Base-by-base conservation (phyloP, 345 rosid species). In the Anastatica hierochuntica region DNA sequence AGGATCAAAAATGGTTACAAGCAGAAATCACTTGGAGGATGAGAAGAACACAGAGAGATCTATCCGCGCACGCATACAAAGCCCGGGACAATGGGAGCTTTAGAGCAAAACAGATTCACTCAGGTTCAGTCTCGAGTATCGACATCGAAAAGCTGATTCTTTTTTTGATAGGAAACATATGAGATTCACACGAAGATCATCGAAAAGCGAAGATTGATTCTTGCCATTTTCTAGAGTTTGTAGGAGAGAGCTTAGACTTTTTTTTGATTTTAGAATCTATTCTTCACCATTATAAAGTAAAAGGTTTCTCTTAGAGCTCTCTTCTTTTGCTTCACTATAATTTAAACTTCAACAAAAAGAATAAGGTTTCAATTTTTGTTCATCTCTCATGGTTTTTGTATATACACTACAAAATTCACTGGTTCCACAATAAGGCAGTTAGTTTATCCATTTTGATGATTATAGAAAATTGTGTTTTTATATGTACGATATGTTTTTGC, bases 21-120 rank as follows among this genome's bases (percentile, higher is more conserved):
- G 62, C 98, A 92, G 72, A 85, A 77, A 58, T 72, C 95, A 24
- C 83, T 92, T 0, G 86, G 90, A 39, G 66, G 71, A 46, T 67
- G 60, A 66, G 19, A 29, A 31, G 13, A 21, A 21, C 24, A 21
- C 3, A 31, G 33, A 47, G 20, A 29, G 10, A 52, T 10, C 38
- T 45, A 29, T 24, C 29, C 6, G 27, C 27, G 27, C 7, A 6
- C 41, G 23, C 43, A 14, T 20, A 31, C 56, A 37, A 58, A 40
- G 21, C 46, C 63, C 10, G 19, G 27, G 62, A 20, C 43, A 8
- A 2, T 27, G 19, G 13, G 37, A 27, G 0, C n/a, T n/a, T n/a
- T n/a, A n/a, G n/a, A n/a, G n/a, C n/a, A n/a, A n/a, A 53, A 45
- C 17, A 5, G 56, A 21, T 29, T 31, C 21, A 45, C 26, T 41